Base-by-base conservation (phyloP, 2,329 filamentous ascomycete genomes). In the Aspergillus phoenicis region DNA sequence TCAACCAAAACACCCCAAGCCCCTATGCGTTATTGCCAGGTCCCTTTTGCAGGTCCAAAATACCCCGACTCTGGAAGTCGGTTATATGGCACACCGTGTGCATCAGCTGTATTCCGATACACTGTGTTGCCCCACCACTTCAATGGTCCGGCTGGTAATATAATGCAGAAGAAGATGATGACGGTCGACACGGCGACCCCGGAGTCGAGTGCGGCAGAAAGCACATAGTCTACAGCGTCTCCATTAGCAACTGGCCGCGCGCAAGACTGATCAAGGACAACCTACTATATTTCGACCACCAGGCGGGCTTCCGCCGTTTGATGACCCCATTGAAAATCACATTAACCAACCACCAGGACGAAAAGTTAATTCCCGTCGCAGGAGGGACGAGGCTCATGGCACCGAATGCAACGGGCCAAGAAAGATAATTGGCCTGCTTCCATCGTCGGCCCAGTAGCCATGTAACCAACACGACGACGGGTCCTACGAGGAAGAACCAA, bases 401-500 rank as follows among this genome's bases (percentile, higher is more conserved):
- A 48, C 87, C 88, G 66, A 88, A 90, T 59, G 91, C 83, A 33
- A 91, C 82, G 0, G 89, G 89, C 64, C 85, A 85, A 69, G 85
- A 89, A 62, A 91, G 77, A 70, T 89, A 91, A 62, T 88, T 85
- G 74, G 86, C 24, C 79, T 83, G 67, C 81, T 85, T 62, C 88
- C 88, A 77, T 54, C 81, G 80, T 36, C 87, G 83, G 5, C 87
- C 86, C 15, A 89, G 76, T 3, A 79, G 57, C 65, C 78, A 91
- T 38, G 87, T 86, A 49, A 86, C 69, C 52, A 90, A 70, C 8
- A 90, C 88, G 0, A 85, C 78, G 3, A 85, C 63, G 13, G 85
- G 87, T 13, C 89, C 89, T 41, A 88, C 81, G 33, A 91, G 83
- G 83, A 88, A 91, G 77, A 90, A 91, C 82, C 84, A 91, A 62